These are phyloP conservation scores for Suaeda aralocaspica DNA, from an alignment of 148 eudicot species.

Conservation along the genomic window DNA sequence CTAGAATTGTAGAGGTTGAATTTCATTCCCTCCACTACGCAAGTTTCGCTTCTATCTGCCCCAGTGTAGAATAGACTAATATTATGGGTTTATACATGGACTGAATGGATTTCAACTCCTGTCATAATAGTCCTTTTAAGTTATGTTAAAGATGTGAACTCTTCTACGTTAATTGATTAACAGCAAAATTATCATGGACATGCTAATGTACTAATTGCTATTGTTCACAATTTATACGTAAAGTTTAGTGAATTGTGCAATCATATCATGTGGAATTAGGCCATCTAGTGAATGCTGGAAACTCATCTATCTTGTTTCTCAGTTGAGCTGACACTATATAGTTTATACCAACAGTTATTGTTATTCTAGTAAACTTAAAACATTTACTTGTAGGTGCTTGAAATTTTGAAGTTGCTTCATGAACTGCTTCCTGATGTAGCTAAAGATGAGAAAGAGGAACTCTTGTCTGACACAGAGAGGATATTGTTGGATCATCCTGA, in stretches of 20 bases:
- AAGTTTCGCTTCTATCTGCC: too few relatives aligned
- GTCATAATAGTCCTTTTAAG: too few relatives aligned
- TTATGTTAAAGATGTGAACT: too few relatives aligned
- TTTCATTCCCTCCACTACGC: too few relatives aligned
- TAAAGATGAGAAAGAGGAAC: slow-evolving; percentile 34
- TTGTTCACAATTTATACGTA: background rate
- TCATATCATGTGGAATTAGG: background rate
- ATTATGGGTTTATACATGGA: too few relatives aligned
- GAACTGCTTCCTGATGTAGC: slow-evolving; percentile 66
- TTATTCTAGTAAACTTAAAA: background rate
- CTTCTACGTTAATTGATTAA: too few relatives aligned
- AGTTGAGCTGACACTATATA: background rate
- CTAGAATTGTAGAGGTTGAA: too few relatives aligned
- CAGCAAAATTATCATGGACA: too few relatives aligned
- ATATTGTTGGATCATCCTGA: slow-evolving; percentile 54
- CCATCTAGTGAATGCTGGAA: background rate
- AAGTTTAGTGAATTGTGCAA: background rate
- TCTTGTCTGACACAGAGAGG: slow-evolving; percentile 44
- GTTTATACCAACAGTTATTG: too few relatives aligned
- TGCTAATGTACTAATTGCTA: too few relatives aligned
- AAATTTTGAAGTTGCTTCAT: slow-evolving; percentile 71
- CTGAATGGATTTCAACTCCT: too few relatives aligned
- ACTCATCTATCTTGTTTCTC: background rate
- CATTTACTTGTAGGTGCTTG: slow-evolving; percentile 50
- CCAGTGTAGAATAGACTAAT: too few relatives aligned